These are phyloP conservation scores for Trebouxia sp. DNA, from an alignment of 139 green algal genomes.

Conservation along the genomic window DNA sequence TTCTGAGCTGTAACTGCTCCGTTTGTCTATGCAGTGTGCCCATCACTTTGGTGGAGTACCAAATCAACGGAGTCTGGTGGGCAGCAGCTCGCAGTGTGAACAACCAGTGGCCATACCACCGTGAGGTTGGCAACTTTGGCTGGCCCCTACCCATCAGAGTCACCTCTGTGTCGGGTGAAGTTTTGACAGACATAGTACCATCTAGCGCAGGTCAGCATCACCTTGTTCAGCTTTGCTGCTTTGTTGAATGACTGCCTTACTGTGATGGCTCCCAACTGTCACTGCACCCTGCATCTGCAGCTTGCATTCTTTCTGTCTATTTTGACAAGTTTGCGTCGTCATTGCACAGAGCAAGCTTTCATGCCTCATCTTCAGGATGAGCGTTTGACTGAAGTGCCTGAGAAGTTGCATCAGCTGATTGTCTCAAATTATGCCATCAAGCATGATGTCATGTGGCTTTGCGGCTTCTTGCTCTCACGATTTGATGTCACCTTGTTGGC, in stretches of 20 bases:
- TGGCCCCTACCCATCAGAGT: not conserved
- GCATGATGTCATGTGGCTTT: too few species aligned
- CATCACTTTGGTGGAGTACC: slow-evolving; percentile 21
- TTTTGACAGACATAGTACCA: not conserved
- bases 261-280: too few species aligned
- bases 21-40: slow-evolving; percentile 30
- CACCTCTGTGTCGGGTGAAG: slow-evolving; percentile 18
- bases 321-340: not conserved
- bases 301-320: not conserved
- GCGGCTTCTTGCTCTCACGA: too few species aligned
- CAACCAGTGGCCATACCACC: slow-evolving; percentile 47
- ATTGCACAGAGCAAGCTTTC: not conserved
- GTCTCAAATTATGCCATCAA: too few species aligned
- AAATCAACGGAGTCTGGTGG: slow-evolving; percentile 31
- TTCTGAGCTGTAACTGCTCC: not conserved
- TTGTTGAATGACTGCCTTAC: too few species aligned
- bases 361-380: not conserved
- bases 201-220: not conserved
- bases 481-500: too few species aligned
- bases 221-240: not conserved
- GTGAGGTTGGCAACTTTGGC: not conserved
- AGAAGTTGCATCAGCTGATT: too few species aligned
- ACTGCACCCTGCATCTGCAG: not conserved
- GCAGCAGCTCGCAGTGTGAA: slow-evolving; percentile 20
- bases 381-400: too few species aligned